These are phyloP conservation scores for Aspergillus chevalieri DNA, from an alignment of 2,329 filamentous ascomycete species.

Conservation along the genomic window DNA sequence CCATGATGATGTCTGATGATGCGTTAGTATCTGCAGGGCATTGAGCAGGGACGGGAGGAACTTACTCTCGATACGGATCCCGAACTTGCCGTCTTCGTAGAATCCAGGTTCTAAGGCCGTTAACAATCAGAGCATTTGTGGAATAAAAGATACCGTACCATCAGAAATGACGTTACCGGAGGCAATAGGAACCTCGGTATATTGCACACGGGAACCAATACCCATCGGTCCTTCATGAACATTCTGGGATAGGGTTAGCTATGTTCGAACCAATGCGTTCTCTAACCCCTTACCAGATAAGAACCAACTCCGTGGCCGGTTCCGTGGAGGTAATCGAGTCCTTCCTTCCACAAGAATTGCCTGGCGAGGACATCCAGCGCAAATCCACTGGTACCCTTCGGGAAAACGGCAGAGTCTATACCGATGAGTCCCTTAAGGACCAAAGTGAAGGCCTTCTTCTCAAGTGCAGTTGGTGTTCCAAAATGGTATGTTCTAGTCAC, in stretches of 20 bases:
- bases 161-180: constrained; percentile 95
- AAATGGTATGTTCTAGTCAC: constrained; percentile 93
- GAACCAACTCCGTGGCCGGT: constrained; percentile 95
- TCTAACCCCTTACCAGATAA: constrained; percentile 52
- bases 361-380: constrained; percentile 82
- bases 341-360: constrained; percentile 87
- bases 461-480: constrained; percentile 71
- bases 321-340: constrained; percentile 90
- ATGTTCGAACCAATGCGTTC: neutral
- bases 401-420: constrained; percentile 79
- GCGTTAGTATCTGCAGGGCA: neutral
- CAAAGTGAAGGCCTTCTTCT: constrained; percentile 85
- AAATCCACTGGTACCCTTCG: constrained; percentile 91
- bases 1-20: constrained; percentile 68
- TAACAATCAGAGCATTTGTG: constrained; percentile 5
- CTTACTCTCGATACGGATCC: constrained; percentile 84
- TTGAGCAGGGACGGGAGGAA: neutral
- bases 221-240: constrained; percentile 97
- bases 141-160: constrained; percentile 27
- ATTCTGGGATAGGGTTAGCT: constrained; percentile 47
- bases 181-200: constrained; percentile 80
- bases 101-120: constrained; percentile 69
- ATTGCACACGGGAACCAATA: constrained; percentile 86
- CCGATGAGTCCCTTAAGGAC: constrained; percentile 93
- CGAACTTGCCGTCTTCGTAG: constrained; percentile 92